Base-by-base conservation (phyloP, 345 rosid genomes). In the Laguncularia racemosa region DNA sequence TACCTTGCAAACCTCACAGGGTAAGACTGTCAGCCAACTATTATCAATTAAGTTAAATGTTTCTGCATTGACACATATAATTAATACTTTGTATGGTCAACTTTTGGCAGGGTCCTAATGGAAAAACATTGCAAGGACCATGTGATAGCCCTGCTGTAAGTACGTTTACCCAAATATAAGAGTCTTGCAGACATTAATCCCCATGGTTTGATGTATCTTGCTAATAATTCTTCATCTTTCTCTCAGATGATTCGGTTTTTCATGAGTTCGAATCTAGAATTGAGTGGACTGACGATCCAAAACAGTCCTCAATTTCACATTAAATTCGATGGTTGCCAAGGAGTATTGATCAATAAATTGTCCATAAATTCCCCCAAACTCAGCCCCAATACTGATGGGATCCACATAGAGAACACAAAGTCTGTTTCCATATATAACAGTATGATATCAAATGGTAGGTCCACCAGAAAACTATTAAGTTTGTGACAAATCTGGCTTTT, bases 1-100 rank as follows among this genome's bases (percentile, higher is more conserved):
- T 93, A 49, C 99, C 99, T 58, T 89, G 99, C 85, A 93, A 93
- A 62, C 99, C 99, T 17, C 97, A 89, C 72, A 68, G 95, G 85
- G 99, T 93, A 87, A 46, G 40, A 7, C 7, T 33, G 40, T 33
- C 11, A 33, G 40, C 40, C 40, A 33, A 33, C 40, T 10, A 33
- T 4, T 33, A 33, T 33, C 40, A 33, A 6, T 33, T 6, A 33
- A 33, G 40, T 33, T 5, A 33, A 33, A 6, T 33, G 7, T 33
- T 33, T 33, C 11, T 33, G 40, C 40, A 6, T 33, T 33, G 40
- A 7, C 1, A 33, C 40, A 7, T 33, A 7, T 33, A 33, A 33
- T 33, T 33, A 33, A 33, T 33, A 33, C 40, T 33, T 50, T 50
- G 18, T 21, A 9, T 50, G 19, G 11, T 50, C 21, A 50, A n/a